Conservation (phyloP, 176 grass and related monocot species). For the Cymbopogon citratus region DNA sequence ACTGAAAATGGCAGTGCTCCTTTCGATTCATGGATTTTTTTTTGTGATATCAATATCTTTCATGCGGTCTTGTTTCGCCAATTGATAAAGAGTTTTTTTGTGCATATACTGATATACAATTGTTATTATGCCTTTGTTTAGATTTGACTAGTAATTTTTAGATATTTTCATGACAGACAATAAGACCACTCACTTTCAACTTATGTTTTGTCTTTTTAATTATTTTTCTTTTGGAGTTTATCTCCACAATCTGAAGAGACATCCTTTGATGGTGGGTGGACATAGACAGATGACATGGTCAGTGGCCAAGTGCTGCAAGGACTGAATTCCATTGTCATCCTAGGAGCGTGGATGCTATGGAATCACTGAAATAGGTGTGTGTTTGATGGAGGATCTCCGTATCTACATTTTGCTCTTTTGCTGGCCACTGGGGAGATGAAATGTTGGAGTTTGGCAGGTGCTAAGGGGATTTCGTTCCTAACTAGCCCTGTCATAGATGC, state of each 20-base stretch:
- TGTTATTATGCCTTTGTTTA: neutral
- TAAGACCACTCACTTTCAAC: neutral
- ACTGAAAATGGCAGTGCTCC: slow-evolving; percentile 3
- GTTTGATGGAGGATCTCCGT: neutral
- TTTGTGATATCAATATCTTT: neutral
- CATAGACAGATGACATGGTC: neutral
- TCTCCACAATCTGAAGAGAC: neutral
- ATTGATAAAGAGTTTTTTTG: slow-evolving; percentile 1
- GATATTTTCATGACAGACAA: neutral
- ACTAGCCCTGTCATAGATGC: neutral
- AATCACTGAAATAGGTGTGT: neutral
- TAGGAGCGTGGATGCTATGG: neutral
- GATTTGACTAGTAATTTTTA: neutral
- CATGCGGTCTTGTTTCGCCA: neutral
- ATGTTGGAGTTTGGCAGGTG: neutral
- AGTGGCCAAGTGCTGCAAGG: neutral
- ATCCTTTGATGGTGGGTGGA: neutral
- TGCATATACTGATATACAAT: neutral
- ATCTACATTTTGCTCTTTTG: neutral
- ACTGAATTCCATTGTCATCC: neutral
- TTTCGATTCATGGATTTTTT: slow-evolving; percentile 2
- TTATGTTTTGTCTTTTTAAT: neutral
- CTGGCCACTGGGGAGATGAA: neutral
- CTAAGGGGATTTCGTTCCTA: neutral
- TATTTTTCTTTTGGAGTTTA: neutral